Evolutionary conservation across 2,329 filamentous ascomycete species (phyloP), one percentile per base, ranked within the genome.

Genomic region (Chrysoporthe austroafricana): DNA sequence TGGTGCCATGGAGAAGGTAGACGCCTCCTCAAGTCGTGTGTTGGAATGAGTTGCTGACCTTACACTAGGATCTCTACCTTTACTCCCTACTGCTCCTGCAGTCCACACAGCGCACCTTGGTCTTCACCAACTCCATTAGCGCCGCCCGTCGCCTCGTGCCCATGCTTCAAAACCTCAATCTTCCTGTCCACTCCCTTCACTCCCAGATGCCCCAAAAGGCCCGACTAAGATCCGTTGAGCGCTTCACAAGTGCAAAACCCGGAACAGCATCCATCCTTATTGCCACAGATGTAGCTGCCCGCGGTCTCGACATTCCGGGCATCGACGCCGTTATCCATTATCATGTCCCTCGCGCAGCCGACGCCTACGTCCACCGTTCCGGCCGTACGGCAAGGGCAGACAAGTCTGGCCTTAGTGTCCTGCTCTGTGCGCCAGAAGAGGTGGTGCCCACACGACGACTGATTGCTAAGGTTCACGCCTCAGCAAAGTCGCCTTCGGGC

Each of bases 161-260:
- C 0, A 87, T 97, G 75, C 86, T 99, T 1, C 89, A 95, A 73
- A 93, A 92, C 72, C 88, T 99, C 62, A 87, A 90, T 70, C 84
- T 97, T 9, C 89, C 90, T 2, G 91, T 90, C 0, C 83, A 93
- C 13, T 89, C 92, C 0, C 83, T 99, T 0, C 96, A 99, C 79
- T 97, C 94, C 0, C 91, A 94, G 71, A 98, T 99, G 96, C 86
- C 90, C 0, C 96, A 99, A 79, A 98, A 98, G 78, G 94, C 96
- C 3, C 93, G 96, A 57, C 84, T 97, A n/a, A 90, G 95, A 50
- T 95, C 93, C 1, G 87, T 99, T 2, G 96, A 99, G 76, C 91
- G 92, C 52, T 98, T 99, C 80, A 90, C 91, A 1, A 86, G 86
- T 2, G 82, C 88, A 0, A 83, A 86, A 59, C 80, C 83, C 42